Conservation (phyloP, 2,329 filamentous ascomycete genomes). For the Basipetospora chlamydospora region DNA sequence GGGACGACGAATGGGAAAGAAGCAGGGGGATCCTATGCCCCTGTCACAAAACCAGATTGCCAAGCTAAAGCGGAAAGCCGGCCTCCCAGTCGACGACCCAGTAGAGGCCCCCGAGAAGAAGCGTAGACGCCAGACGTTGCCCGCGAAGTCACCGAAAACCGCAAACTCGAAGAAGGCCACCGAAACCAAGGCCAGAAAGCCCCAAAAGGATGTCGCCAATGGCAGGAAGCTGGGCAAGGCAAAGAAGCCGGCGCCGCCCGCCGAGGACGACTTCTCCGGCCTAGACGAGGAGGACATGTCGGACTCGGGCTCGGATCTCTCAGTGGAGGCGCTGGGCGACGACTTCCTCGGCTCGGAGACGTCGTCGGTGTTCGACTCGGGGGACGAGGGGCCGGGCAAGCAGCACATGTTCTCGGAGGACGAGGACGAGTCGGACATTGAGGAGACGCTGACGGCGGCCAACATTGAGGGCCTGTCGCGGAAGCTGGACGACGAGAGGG, state of each 20-base stretch:
- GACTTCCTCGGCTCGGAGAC: conserved; percentile 40
- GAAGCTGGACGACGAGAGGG: conserved; percentile 65
- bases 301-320: conserved; percentile 26
- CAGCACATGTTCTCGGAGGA: conserved; percentile 87
- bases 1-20: conserved; percentile 86
- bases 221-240: conserved; percentile 11
- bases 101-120: conserved; percentile 51
- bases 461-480: conserved; percentile 88
- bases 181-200: conserved; percentile 19
- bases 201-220: conserved; percentile 17
- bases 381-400: conserved; percentile 38
- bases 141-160: conserved; percentile 19
- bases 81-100: conserved; percentile 47
- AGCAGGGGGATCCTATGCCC: conserved; percentile 75
- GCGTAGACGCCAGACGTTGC: conserved; percentile 25
- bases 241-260: conserved; percentile 17
- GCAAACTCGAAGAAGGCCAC: conserved; percentile 16
- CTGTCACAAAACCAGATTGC: conserved; percentile 69
- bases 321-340: conserved; percentile 33
- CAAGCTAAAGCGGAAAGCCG: conserved; percentile 74
- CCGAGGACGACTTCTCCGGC: conserved; percentile 20
- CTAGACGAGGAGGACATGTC: conserved; percentile 28
- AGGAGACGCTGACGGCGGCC: conserved; percentile 83
- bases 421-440: conserved; percentile 73
- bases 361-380: conserved; percentile 57